Evolutionary conservation across 371 early-diverging fungal species (phyloP), one percentile per base, ranked within the genome.

Genomic region (Haplosporangium sp.): DNA sequence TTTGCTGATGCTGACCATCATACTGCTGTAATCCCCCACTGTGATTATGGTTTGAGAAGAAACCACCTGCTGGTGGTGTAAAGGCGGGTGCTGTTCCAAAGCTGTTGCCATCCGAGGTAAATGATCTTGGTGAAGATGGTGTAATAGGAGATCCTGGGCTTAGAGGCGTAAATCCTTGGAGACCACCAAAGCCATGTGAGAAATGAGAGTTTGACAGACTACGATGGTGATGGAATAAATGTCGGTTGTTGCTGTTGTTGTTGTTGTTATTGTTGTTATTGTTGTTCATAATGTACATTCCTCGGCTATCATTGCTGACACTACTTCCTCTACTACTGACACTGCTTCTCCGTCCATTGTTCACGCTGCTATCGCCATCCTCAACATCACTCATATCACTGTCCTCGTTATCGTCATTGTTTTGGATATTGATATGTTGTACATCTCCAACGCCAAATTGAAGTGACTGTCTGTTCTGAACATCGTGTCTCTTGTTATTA

Each of bases 361-460:
- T 53, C 13, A 56, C 57, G 8, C 53, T 27, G 34, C 40, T 56
- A 1, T 67, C 58, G 2, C 61, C 44, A 10, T 55, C 48, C 1
- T 66, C 62, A 17, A 27, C 58, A 5, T 40, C 67, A 42, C 72
- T 77, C 77, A 72, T 72, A 5, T 68, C 67, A 17, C 66, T 69
- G 42, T 72, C 75, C 4, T 62, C 77, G 9, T 72, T 58, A 17
- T 71, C 63, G 61, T 63, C 34, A 11, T 61, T 48, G 42, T 71
- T 77, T 8, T 53, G 57, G 58, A 77, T 72, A 58, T 69, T 77
- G 58, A 72, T 69, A 38, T 72, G 77, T 58, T 68, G 72, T 1
- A 56, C 66, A 27, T 72, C 63, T 2, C 56, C 57, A 35, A 56
- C 53, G 11, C 61, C 50, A 55, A 74, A 53, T 4, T 67, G 62